Evolutionary conservation across 306 rosid species (phyloP).

Genomic region (Malus domestica): DNA sequence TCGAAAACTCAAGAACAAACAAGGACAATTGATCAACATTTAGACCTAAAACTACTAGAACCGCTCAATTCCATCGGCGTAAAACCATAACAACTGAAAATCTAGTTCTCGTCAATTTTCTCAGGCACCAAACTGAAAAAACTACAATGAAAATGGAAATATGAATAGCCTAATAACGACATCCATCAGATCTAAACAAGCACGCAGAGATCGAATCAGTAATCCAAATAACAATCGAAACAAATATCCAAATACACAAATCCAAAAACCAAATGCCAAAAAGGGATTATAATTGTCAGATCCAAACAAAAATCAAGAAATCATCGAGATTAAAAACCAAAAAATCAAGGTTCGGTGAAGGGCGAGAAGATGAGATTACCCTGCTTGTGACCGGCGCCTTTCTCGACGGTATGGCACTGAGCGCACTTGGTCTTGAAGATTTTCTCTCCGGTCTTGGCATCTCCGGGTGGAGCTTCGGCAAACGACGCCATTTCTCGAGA

Average conservation of each 20-base stretch:
- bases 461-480: slow-evolving; percentile 69
- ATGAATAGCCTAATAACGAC: neutral
- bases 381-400: slow-evolving; percentile 92
- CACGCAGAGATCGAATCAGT: neutral
- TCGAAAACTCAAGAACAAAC: neutral
- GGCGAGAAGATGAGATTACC: slow-evolving; percentile 27
- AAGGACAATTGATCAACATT: neutral
- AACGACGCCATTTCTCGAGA: slow-evolving; percentile 60
- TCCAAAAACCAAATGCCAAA: neutral
- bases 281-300: neutral
- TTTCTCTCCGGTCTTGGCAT: slow-evolving; percentile 55
- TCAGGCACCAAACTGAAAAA: neutral
- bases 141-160: neutral
- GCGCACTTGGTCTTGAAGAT: slow-evolving; percentile 85
- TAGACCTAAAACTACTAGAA: neutral
- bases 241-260: neutral
- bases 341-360: neutral
- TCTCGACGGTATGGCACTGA: slow-evolving; percentile 85
- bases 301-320: neutral
- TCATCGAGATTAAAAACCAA: neutral
- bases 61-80: neutral
- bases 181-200: neutral
- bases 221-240: neutral
- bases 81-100: neutral
- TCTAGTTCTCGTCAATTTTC: neutral